Conservation (phyloP, 805 yeast genomes). For the Hanseniaspora vineae region DNA sequence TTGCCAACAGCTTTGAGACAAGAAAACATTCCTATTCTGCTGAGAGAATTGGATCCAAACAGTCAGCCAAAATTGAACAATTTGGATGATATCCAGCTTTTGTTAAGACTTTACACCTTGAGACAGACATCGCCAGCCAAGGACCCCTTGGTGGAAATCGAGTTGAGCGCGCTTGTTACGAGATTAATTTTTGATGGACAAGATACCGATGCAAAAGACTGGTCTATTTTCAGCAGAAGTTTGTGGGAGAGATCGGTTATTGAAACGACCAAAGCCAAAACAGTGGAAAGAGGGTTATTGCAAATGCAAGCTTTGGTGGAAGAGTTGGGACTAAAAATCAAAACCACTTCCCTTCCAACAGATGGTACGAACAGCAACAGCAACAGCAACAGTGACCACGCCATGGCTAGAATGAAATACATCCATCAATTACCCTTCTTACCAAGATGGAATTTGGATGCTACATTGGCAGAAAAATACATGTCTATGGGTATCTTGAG, state of each 20-base stretch:
- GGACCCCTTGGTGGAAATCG: constrained; percentile 65
- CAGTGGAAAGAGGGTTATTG: constrained; percentile 85
- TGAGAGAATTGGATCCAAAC: constrained; percentile 60
- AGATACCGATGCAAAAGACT: constrained; percentile 34
- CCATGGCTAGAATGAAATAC: constrained; percentile 46
- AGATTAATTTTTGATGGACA: constrained; percentile 47
- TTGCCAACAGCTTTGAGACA: constrained; percentile 52
- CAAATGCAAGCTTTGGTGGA: constrained; percentile 89
- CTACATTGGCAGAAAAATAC: constrained; percentile 70
- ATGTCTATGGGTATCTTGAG: constrained; percentile 74
- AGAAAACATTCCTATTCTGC: constrained; percentile 46
- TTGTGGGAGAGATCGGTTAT: constrained; percentile 82
- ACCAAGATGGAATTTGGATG: constrained; percentile 80
- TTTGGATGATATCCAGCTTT: constrained; percentile 60
- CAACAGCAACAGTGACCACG: constrained; percentile 17
- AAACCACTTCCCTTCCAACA: constrained; percentile 38
- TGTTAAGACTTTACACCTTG: constrained; percentile 52
- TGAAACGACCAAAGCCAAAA: constrained; percentile 69
- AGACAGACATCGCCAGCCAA: constrained; percentile 61
- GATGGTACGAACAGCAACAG: constrained; percentile 15
- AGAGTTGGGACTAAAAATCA: constrained; percentile 62
- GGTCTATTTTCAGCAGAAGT: constrained; percentile 70
- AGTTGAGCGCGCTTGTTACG: constrained; percentile 60
- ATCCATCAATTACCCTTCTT: constrained; percentile 63
- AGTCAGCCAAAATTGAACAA: constrained; percentile 61